Evolutionary conservation across 371 early-diverging fungal species (phyloP).

Genomic region (Nematocida homosporus): DNA sequence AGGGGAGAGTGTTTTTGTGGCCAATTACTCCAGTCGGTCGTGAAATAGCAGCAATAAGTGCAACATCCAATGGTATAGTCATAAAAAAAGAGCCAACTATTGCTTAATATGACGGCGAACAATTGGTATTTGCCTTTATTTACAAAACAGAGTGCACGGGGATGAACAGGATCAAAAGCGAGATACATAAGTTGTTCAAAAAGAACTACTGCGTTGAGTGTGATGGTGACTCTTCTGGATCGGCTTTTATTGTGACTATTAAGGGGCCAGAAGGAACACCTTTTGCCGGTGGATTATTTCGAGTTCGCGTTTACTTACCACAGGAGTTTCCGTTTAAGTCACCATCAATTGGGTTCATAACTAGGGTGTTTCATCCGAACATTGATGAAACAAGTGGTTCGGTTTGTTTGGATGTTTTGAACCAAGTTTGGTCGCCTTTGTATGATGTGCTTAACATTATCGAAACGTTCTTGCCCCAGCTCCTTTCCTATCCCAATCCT

Average conservation of each 20-base stretch:
- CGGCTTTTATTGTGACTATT: conserved; percentile 60
- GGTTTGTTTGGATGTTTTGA: conserved; percentile 96
- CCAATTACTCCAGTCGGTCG: conserved; percentile 18
- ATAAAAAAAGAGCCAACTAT: conserved; percentile 25
- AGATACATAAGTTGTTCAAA: conserved; percentile 60
- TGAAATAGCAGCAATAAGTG: conserved; percentile 19
- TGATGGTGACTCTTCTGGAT: conserved; percentile 29
- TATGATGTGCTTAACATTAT: conserved; percentile 91
- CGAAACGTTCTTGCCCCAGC: conserved; percentile 91
- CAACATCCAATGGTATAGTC: neutral
- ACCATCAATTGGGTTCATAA: conserved; percentile 95
- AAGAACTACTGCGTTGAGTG: conserved; percentile 57
- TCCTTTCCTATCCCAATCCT: conserved; percentile 93
- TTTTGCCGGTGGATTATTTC: conserved; percentile 86
- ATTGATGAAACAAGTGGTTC: conserved; percentile 97
- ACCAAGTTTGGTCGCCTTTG: conserved; percentile 93
- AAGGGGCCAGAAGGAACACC: conserved; percentile 71
- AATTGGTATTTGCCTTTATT: conserved; percentile 44
- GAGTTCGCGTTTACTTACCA: conserved; percentile 90
- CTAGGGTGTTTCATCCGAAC: conserved; percentile 97
- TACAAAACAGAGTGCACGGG: conserved; percentile 50
- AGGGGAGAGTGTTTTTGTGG: conserved; percentile 23
- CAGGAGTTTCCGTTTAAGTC: conserved; percentile 97
- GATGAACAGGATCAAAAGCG: conserved; percentile 59
- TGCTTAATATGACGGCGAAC: neutral